Conservation (phyloP, 1,284 basidiomycete genomes). For the Boletus coffeatus region DNA sequence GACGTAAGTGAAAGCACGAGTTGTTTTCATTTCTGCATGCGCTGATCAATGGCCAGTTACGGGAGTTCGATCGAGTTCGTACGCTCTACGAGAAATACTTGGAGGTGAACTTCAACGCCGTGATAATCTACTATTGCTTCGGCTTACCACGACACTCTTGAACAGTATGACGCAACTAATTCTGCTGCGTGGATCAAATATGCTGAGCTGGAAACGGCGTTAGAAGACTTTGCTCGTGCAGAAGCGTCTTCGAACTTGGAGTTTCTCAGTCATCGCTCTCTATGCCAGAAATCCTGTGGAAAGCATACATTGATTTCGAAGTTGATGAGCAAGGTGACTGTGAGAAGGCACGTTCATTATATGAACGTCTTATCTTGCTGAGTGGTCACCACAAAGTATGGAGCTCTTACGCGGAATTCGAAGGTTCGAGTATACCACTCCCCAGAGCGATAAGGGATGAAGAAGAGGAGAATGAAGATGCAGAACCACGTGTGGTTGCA, state of each 20-base stretch:
- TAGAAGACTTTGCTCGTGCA: conserved; percentile 89
- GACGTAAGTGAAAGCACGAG: conserved; percentile 46
- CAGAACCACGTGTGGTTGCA: conserved; percentile 58
- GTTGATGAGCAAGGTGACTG: conserved; percentile 88
- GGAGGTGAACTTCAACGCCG: conserved; percentile 48
- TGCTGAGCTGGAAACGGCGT: conserved; percentile 89
- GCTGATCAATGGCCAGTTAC: conserved; percentile 43
- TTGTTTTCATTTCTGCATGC: neutral
- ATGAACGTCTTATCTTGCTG: conserved; percentile 82
- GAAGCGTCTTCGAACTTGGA: conserved; percentile 94
- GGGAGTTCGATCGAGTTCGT: conserved; percentile 93
- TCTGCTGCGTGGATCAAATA: conserved; percentile 96
- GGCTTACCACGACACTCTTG: conserved; percentile 4
- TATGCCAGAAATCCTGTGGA: conserved; percentile 99
- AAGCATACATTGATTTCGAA: conserved; percentile 96
- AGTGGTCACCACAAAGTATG: conserved; percentile 96
- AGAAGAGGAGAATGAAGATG: conserved; percentile 65
- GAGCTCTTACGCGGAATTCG: conserved; percentile 78
- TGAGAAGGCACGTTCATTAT: conserved; percentile 79
- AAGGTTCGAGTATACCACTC: conserved; percentile 63
- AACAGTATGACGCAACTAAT: conserved; percentile 82
- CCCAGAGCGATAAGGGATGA: conserved; percentile 67
- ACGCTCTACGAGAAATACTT: conserved; percentile 93
- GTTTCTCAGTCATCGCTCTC: conserved; percentile 88
- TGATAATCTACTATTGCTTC: neutral